These are phyloP conservation scores for Astrothelium subdiscretum DNA, from an alignment of 495 filamentous ascomycete species.

Conservation along the genomic window DNA sequence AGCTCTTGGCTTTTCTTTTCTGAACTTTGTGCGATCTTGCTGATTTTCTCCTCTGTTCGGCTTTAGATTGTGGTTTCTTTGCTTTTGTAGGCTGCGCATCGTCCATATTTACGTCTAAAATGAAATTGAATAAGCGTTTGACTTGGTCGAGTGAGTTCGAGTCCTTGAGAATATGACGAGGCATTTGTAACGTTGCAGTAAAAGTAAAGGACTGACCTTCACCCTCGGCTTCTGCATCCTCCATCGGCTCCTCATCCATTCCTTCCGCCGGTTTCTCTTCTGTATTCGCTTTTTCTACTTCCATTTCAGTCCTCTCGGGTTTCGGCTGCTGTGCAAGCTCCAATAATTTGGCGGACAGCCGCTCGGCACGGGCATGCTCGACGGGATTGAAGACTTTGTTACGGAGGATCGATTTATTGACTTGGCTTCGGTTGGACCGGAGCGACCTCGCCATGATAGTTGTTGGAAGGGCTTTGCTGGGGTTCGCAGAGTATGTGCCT, in stretches of 20 bases:
- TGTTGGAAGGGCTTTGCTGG: neutral
- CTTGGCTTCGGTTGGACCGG: neutral
- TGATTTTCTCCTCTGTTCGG: neutral
- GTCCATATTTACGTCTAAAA: neutral
- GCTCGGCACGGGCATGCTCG: conserved; percentile 60
- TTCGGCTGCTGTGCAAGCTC: conserved; percentile 62
- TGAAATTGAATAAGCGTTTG: neutral
- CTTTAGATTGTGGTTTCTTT: neutral
- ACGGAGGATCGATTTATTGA: conserved; percentile 38
- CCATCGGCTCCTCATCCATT: neutral
- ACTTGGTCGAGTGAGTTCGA: too few species aligned
- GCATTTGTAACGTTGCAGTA: neutral
- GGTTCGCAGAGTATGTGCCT: neutral
- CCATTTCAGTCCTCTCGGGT: conserved; percentile 26
- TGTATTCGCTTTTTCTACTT: conserved; percentile 15
- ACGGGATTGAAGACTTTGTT: conserved; percentile 67
- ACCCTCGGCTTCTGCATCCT: neutral
- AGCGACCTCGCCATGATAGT: neutral
- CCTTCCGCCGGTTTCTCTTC: neutral
- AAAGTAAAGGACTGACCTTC: neutral
- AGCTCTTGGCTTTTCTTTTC: neutral
- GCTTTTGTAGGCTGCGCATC: neutral
- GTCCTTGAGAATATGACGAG: neutral
- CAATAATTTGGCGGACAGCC: conserved; percentile 68
- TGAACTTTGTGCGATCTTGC: neutral